These are phyloP conservation scores for Aspergillus hancockii DNA, from an alignment of 495 filamentous ascomycete genomes.

Conservation along the genomic window DNA sequence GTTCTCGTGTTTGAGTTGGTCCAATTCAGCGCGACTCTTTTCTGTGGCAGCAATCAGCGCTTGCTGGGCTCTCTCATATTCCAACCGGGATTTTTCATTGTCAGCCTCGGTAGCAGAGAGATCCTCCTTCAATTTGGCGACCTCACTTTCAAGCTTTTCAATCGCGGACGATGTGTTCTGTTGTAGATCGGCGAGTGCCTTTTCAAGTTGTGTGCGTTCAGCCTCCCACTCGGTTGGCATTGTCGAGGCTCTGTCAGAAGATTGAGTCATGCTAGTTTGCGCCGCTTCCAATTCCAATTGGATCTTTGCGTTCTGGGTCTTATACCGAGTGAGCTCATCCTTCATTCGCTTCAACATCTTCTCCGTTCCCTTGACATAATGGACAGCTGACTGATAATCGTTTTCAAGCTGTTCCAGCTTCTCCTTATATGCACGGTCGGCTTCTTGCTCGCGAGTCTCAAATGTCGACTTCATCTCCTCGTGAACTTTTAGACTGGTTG, in stretches of 20 bases:
- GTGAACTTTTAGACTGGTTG: slow-evolving; percentile 73
- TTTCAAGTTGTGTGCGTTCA: slow-evolving; percentile 67
- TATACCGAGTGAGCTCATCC: slow-evolving; percentile 87
- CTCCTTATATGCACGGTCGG: slow-evolving; percentile 81
- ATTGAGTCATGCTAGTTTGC: slow-evolving; percentile 41
- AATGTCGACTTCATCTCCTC: slow-evolving; percentile 77
- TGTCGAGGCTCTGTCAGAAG: slow-evolving; percentile 30
- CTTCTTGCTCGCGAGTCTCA: slow-evolving; percentile 78
- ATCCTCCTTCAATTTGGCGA: slow-evolving; percentile 65
- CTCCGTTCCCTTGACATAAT: slow-evolving; percentile 98
- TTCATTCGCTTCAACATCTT: slow-evolving; percentile 99
- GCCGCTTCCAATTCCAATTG: slow-evolving; percentile 73
- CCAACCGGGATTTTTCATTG: slow-evolving; percentile 61
- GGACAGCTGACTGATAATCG: slow-evolving; percentile 98
- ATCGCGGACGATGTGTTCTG: slow-evolving; percentile 64
- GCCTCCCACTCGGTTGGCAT: slow-evolving; percentile 68
- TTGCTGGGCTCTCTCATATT: slow-evolving; percentile 57
- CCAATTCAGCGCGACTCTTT: slow-evolving; percentile 67
- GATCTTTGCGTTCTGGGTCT: slow-evolving; percentile 77
- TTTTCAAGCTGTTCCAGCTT: slow-evolving; percentile 91
- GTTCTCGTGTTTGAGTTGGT: slow-evolving; percentile 82
- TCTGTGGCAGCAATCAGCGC: slow-evolving; percentile 57
- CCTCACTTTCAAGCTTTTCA: slow-evolving; percentile 67
- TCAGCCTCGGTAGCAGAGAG: slow-evolving; percentile 64
- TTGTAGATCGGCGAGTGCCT: slow-evolving; percentile 67